Percentiles rank a stretch among this genome's conserved stretches.
Conservation (phyloP, 2,329 filamentous ascomycete genomes). For the Dendryphion nanum region DNA sequence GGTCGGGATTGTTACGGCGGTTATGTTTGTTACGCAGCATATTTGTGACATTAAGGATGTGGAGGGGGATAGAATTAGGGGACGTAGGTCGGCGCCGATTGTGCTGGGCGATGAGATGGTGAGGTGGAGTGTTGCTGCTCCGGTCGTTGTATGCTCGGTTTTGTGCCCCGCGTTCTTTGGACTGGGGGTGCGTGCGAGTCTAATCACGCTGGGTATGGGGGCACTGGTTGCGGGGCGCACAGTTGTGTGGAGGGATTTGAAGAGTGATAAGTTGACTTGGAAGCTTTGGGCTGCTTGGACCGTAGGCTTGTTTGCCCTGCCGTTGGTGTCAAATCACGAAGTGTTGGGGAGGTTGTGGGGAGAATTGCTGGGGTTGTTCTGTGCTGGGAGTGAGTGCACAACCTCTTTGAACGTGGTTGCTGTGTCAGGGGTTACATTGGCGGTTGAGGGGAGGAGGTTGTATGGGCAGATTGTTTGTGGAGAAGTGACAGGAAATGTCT, state of each 20-base stretch:
- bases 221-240: constrained; percentile 11
- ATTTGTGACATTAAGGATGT: constrained; percentile 37
- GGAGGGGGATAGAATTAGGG: constrained; percentile 57
- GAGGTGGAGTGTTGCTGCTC: constrained; percentile 10
- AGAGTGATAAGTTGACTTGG: constrained; percentile 16
- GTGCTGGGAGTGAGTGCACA: constrained; percentile 8
- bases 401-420: constrained; percentile 9
- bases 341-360: constrained; percentile 3
- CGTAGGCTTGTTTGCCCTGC: constrained; percentile 12
- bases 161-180: neutral
- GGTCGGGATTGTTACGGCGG: constrained; percentile 24
- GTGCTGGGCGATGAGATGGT: constrained; percentile 61
- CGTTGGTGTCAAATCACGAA: constrained; percentile 5
- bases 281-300: constrained; percentile 21
- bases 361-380: constrained; percentile 1
- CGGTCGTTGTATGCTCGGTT: constrained; percentile 11
- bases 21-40: constrained; percentile 39
- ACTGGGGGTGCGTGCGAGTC: constrained; percentile 3
- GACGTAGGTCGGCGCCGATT: constrained; percentile 83
- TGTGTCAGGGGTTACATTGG: constrained; percentile 8
- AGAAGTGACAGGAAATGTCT: too few species aligned
- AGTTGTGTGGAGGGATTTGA: constrained; percentile 5
- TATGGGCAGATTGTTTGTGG: constrained; percentile 1
- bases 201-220: constrained; percentile 6
- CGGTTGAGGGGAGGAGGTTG: constrained; percentile 9